phyloP scores from a whole-genome alignment of 805 yeast species.

The Candida manassasensis region DNA sequence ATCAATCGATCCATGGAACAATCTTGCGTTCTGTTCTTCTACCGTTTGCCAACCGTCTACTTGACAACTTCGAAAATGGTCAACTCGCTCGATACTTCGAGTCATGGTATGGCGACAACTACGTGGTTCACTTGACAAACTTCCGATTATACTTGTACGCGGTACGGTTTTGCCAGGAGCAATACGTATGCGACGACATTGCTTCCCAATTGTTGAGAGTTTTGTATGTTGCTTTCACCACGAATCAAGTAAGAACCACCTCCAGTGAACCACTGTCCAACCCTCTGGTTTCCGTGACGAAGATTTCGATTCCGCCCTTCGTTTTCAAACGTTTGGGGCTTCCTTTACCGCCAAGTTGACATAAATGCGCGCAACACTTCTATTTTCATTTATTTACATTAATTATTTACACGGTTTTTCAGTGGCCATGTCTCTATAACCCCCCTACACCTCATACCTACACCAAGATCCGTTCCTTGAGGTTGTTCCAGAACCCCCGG shows the following conservation, averaged over 20 bases:
- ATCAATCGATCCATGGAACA: not conserved
- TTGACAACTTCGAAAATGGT: not conserved
- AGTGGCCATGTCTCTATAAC: too few relatives aligned
- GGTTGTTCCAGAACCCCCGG: constrained; percentile 41
- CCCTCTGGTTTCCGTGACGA: constrained; percentile 3
- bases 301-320: constrained; percentile 11
- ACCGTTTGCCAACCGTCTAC: not conserved
- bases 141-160: constrained; percentile 13
- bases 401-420: too few relatives aligned
- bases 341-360: not conserved
- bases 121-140: not conserved
- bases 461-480: constrained; percentile 35
- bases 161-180: constrained; percentile 9
- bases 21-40: not conserved
- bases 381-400: too few relatives aligned
- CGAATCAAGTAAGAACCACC: too few relatives aligned
- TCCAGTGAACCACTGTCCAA: too few relatives aligned
- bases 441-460: too few relatives aligned
- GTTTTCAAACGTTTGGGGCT: constrained; percentile 13
- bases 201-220: not conserved
- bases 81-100: not conserved
- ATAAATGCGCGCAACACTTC: too few relatives aligned
- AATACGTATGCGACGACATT: not conserved
- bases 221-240: not conserved
- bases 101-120: not conserved